These are phyloP conservation scores for Drosera spatulata DNA, from an alignment of 179 eudicot species.

Conservation along the genomic window DNA sequence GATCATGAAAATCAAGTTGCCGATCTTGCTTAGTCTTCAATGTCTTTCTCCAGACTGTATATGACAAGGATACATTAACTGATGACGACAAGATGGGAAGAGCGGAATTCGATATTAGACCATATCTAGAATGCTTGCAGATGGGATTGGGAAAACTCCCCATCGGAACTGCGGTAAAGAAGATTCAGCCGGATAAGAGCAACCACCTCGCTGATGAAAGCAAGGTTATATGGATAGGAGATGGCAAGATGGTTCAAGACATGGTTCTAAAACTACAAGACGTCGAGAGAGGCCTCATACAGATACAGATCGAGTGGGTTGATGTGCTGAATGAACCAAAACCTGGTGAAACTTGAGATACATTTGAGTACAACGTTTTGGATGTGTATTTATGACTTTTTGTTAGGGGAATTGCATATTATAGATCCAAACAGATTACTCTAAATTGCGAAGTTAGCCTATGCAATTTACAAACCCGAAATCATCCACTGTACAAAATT, in stretches of 20 bases:
- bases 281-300: slow-evolving; percentile 30
- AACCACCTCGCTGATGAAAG: slow-evolving; percentile 44
- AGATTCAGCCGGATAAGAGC: slow-evolving; percentile 25
- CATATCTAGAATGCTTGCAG: slow-evolving; percentile 26
- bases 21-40: slow-evolving; percentile 2
- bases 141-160: slow-evolving; percentile 27
- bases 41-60: slow-evolving; percentile 26
- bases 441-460: too few relatives aligned
- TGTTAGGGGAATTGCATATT: too few relatives aligned
- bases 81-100: slow-evolving; percentile 60
- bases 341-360: too few relatives aligned
- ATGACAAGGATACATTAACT: slow-evolving; percentile 56
- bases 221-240: slow-evolving; percentile 19
- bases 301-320: slow-evolving; percentile 33
- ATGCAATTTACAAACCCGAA: too few relatives aligned
- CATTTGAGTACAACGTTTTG: too few relatives aligned
- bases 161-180: slow-evolving; percentile 27
- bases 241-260: slow-evolving; percentile 37
- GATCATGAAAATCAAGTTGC: not conserved
- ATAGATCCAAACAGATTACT: too few relatives aligned
- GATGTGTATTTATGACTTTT: too few relatives aligned
- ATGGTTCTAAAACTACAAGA: slow-evolving; percentile 33
- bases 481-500: too few relatives aligned
- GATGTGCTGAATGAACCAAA: not conserved
- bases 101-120: slow-evolving; percentile 30